A percentile compares a stretch with the other conserved stretches of the same genome.
phyloP scores from a whole-genome alignment of 192 early-diverging fungal species.

The Phycomyces blakesleeanus region DNA sequence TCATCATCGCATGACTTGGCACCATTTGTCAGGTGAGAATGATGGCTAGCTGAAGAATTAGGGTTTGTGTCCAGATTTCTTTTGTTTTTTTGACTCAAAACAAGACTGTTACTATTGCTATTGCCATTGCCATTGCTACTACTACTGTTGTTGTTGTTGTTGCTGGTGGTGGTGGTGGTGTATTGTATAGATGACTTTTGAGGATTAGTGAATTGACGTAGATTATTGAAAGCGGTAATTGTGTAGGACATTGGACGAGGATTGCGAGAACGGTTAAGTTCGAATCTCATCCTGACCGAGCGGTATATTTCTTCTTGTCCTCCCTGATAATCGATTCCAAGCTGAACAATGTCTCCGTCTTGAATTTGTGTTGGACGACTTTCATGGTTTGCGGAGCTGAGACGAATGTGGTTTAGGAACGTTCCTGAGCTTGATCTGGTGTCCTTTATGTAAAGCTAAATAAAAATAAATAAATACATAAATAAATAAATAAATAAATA shows the following conservation, averaged over 20 bases:
- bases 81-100: too few relatives aligned
- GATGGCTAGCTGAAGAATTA: too few relatives aligned
- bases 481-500: too few relatives aligned
- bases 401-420: slow-evolving; percentile 83
- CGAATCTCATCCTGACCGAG: slow-evolving; percentile 68
- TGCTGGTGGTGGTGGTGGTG: too few relatives aligned
- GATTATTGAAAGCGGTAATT: slow-evolving; percentile 25
- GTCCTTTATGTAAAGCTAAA: slow-evolving; percentile 76
- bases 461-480: neutral
- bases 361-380: slow-evolving; percentile 65
- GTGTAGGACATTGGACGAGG: slow-evolving; percentile 45
- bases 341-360: slow-evolving; percentile 78
- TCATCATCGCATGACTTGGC: too few relatives aligned
- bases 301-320: slow-evolving; percentile 76
- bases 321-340: slow-evolving; percentile 85
- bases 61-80: too few relatives aligned
- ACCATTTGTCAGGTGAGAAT: too few relatives aligned
- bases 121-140: too few relatives aligned
- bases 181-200: too few relatives aligned
- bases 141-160: too few relatives aligned
- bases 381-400: slow-evolving; percentile 72
- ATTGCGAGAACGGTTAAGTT: slow-evolving; percentile 53
- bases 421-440: slow-evolving; percentile 85
- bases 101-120: too few relatives aligned
- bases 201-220: slow-evolving; percentile 5